These are phyloP conservation scores for Verticillium zaregamsianum DNA, from an alignment of 2,329 filamentous ascomycete genomes.

Conservation along the genomic window DNA sequence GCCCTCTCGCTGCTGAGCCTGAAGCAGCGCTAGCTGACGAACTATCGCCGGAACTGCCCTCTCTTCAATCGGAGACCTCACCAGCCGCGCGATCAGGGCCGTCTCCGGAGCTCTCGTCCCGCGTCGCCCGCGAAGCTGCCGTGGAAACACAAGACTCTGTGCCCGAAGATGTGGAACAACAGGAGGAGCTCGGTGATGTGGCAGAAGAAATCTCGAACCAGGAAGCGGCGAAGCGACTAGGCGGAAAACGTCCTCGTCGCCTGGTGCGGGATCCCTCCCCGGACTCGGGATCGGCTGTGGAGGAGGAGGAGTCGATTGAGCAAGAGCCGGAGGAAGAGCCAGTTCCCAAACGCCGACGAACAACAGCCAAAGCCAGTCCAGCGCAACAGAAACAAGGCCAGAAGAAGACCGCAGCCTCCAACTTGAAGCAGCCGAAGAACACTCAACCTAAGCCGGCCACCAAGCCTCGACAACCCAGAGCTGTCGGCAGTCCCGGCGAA, in stretches of 20 bases:
- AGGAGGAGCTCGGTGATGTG: constrained; percentile 16
- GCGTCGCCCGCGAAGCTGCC: not conserved
- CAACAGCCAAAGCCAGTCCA: constrained; percentile 31
- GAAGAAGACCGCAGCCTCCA: constrained; percentile 8
- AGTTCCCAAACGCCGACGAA: constrained; percentile 33
- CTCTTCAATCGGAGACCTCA: not conserved
- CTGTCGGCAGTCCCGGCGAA: constrained; percentile 12
- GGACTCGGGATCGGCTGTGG: constrained; percentile 31
- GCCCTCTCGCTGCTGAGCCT: constrained; percentile 12
- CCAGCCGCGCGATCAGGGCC: not conserved
- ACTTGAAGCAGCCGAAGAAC: constrained; percentile 13
- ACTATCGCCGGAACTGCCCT: not conserved
- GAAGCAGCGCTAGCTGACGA: constrained; percentile 29
- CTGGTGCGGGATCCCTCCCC: constrained; percentile 33
- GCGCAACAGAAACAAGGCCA: constrained; percentile 34
- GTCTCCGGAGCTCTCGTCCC: constrained; percentile 11
- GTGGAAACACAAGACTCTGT: not conserved
- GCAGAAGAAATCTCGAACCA: constrained; percentile 39
- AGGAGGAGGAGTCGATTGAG: constrained; percentile 6
- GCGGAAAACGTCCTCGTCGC: constrained; percentile 37
- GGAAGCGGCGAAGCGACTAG: constrained; percentile 37
- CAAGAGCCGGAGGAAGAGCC: constrained; percentile 22
- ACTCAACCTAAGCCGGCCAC: constrained; percentile 9
- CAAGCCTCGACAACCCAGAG: constrained; percentile 14
- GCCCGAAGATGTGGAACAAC: not conserved